A percentile compares a stretch with the other conserved stretches of the same genome.
Evolutionary conservation across 352 stramenopile species (phyloP).

Genomic region (Pythium utonaiense): DNA sequence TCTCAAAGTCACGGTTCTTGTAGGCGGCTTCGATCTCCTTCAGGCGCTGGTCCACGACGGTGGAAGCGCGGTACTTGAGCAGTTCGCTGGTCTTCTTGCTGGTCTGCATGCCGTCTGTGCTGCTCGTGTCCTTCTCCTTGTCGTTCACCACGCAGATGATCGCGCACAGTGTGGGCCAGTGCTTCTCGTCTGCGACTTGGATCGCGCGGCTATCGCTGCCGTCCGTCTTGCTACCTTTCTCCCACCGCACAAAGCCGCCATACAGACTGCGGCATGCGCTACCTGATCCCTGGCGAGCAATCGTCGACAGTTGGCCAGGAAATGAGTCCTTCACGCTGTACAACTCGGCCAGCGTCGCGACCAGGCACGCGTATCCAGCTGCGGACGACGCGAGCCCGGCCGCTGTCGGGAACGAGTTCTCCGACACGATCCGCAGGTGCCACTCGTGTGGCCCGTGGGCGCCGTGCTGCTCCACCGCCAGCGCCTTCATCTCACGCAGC

Average conservation of each 20-base stretch:
- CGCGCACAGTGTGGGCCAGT: constrained; percentile 94
- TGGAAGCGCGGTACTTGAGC: constrained; percentile 78
- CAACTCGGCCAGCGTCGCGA: constrained; percentile 87
- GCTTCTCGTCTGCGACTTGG: constrained; percentile 77
- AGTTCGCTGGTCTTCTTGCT: constrained; percentile 92
- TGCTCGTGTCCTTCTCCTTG: constrained; percentile 96
- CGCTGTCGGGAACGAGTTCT: constrained; percentile 98
- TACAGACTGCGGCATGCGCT: constrained; percentile 95
- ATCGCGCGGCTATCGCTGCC: constrained; percentile 68
- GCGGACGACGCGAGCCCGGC: constrained; percentile 97
- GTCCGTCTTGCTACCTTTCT: constrained; percentile 79
- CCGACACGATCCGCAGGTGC: constrained; percentile 92
- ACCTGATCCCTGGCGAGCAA: constrained; percentile 94
- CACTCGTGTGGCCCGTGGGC: constrained; percentile 12
- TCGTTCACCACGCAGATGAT: constrained; percentile 97
- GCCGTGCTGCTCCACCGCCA: constrained; percentile 26
- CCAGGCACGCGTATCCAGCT: constrained; percentile 94
- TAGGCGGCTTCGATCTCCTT: constrained; percentile 89
- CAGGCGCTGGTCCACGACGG: constrained; percentile 86
- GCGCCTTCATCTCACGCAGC: constrained; percentile 56
- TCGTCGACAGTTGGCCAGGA: constrained; percentile 85
- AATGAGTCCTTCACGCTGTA: constrained; percentile 88
- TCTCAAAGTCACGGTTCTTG: constrained; percentile 89
- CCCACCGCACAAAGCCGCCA: constrained; percentile 97
- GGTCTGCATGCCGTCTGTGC: constrained; percentile 94